Evolutionary conservation across 2,329 filamentous ascomycete genomes (phyloP).

Genomic region (Diaporthe batatas): DNA sequence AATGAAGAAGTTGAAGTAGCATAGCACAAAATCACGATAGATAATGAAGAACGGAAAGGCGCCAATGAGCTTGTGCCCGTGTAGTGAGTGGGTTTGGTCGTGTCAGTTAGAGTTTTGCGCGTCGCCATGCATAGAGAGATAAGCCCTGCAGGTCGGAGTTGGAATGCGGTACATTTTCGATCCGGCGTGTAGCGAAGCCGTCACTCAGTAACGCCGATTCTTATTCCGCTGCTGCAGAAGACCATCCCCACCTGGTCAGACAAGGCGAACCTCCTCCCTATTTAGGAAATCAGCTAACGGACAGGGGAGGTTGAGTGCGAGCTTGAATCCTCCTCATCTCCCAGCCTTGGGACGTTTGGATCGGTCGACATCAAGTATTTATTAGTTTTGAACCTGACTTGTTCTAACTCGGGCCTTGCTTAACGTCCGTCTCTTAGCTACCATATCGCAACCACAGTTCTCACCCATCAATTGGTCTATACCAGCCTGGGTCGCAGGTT

Average conservation of each 20-base stretch:
- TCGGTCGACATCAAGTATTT: background rate
- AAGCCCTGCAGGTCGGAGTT: slow-evolving; percentile 13
- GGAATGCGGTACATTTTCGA: background rate
- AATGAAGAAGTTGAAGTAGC: background rate
- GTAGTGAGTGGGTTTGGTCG: background rate
- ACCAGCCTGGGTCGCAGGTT: background rate
- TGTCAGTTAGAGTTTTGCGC: background rate
- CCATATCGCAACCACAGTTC: background rate
- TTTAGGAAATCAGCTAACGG: slow-evolving; percentile 19
- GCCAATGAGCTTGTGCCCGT: background rate
- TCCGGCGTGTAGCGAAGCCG: slow-evolving; percentile 3
- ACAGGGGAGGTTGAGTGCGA: background rate
- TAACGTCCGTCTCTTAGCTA: too few relatives aligned
- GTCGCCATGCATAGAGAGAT: background rate
- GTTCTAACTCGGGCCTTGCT: background rate
- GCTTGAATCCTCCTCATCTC: background rate
- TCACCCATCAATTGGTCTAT: background rate
- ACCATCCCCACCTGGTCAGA: slow-evolving; percentile 20
- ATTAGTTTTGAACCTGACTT: background rate
- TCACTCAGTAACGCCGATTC: slow-evolving; percentile 4
- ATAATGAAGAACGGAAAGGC: background rate
- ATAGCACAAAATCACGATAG: slow-evolving; percentile 6
- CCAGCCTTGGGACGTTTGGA: background rate
- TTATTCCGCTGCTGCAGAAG: slow-evolving; percentile 11
- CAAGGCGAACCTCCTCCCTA: slow-evolving; percentile 8